phyloP scores from a whole-genome alignment of 371 early-diverging fungal genomes.

The Syncephalastrum monosporum region DNA sequence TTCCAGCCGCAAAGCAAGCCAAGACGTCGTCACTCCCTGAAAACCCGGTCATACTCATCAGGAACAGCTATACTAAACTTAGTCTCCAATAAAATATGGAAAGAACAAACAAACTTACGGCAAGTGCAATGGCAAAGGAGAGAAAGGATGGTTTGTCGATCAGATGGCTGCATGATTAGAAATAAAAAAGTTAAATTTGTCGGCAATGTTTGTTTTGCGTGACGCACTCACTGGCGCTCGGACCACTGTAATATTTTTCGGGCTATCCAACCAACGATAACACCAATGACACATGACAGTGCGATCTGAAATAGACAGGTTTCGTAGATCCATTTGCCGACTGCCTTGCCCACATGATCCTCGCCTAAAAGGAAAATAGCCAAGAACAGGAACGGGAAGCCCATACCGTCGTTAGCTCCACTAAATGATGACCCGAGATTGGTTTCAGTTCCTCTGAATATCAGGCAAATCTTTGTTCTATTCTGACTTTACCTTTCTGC shows the following conservation, averaged over 20 bases:
- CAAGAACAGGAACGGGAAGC: constrained; percentile 87
- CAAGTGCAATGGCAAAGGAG: constrained; percentile 86
- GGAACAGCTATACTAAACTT: constrained; percentile 50
- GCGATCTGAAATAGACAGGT: constrained; percentile 79
- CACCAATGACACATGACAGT: constrained; percentile 77
- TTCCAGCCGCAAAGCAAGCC: constrained; percentile 90
- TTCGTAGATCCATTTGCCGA: constrained; percentile 78
- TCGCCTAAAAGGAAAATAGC: constrained; percentile 71
- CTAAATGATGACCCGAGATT: constrained; percentile 25
- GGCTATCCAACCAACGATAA: constrained; percentile 73
- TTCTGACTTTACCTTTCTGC: constrained; percentile 68
- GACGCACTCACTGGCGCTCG: constrained; percentile 55
- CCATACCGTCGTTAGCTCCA: constrained; percentile 85
- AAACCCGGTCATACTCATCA: constrained; percentile 77
- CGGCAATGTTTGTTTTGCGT: not conserved
- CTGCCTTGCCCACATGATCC: constrained; percentile 56
- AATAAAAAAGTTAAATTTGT: not conserved
- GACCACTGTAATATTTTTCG: constrained; percentile 76
- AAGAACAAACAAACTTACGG: constrained; percentile 48
- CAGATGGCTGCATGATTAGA: constrained; percentile 44
- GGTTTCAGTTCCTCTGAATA: not conserved
- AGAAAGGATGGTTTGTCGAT: constrained; percentile 94
- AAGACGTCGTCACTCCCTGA: constrained; percentile 87
- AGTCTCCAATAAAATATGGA: not conserved
- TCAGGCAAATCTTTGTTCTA: not conserved